A percentile compares a stretch with the other conserved stretches of the same genome.
Evolutionary conservation across 139 green algal genomes (phyloP).

Genomic region (Penium margaritaceum): DNA sequence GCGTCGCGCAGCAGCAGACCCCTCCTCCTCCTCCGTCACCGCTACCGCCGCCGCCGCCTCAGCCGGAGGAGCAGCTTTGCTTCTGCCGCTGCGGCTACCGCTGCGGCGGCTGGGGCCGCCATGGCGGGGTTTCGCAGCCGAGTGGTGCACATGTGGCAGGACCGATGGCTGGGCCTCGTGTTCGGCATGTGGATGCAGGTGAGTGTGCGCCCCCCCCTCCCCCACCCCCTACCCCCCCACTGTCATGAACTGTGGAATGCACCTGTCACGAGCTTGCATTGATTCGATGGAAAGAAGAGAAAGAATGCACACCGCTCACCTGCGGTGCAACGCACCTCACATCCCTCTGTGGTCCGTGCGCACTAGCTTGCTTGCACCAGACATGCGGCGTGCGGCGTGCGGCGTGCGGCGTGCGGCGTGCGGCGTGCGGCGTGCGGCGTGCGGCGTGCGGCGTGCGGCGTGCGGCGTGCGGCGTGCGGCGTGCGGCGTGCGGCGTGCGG

Average conservation of each 20-base stretch:
- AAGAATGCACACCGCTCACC: background rate
- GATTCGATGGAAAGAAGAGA: background rate
- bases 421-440: no score
- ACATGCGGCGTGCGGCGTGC: no score
- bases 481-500: no score
- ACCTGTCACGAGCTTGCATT: background rate
- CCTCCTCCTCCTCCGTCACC: no score
- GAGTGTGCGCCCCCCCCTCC: background rate
- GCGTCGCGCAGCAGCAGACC: no score
- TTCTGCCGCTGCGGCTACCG: no score
- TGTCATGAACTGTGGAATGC: background rate
- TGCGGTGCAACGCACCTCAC: background rate
- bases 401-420: no score
- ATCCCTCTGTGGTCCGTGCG: background rate
- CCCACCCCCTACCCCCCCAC: background rate
- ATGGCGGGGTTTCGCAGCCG: background rate
- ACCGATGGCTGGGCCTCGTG: conserved; percentile 24
- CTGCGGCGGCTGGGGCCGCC: no score
- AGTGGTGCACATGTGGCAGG: conserved; percentile 6
- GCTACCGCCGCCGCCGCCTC: no score
- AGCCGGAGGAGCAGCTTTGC: no score
- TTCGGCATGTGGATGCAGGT: conserved; percentile 29
- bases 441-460: no score
- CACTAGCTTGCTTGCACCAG: background rate
- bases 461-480: no score